Evolutionary conservation across 441 rosid species (phyloP).

Genomic region (Euphorbia celastroides): DNA sequence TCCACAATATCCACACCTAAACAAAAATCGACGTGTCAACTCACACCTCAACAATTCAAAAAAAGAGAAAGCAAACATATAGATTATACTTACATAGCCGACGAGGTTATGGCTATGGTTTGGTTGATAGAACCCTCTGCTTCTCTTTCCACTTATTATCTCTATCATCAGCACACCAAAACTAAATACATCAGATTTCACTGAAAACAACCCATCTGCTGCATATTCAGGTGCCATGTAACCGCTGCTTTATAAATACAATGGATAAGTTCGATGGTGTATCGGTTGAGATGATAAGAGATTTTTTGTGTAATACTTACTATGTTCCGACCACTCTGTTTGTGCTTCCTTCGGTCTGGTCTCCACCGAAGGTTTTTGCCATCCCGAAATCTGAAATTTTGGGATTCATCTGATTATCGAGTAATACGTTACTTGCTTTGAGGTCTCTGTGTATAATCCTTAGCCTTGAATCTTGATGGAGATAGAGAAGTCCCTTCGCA

Average conservation of each 20-base stretch:
- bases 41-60: no score
- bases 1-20: constrained; percentile 48
- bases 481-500: constrained; percentile 46
- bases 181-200: no score
- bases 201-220: constrained; percentile 11
- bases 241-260: constrained; percentile 14
- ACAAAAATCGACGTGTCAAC: no score
- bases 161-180: constrained; percentile 28
- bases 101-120: constrained; percentile 18
- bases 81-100: constrained; percentile 18
- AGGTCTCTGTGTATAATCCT: no score
- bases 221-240: constrained; percentile 29
- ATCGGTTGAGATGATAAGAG: no score
- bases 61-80: no score
- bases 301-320: no score
- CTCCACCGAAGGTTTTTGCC: constrained; percentile 24
- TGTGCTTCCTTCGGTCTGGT: constrained; percentile 24
- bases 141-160: constrained; percentile 22
- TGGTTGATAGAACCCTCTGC: constrained; percentile 19
- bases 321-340: constrained; percentile 43
- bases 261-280: no score
- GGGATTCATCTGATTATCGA: constrained; percentile 25
- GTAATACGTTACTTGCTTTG: constrained; percentile 32
- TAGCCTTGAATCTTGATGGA: constrained; percentile 49
- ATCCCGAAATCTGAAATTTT: constrained; percentile 33